Conservation (phyloP, 2,329 filamentous ascomycete genomes). For the Paradendryphiella salina region DNA sequence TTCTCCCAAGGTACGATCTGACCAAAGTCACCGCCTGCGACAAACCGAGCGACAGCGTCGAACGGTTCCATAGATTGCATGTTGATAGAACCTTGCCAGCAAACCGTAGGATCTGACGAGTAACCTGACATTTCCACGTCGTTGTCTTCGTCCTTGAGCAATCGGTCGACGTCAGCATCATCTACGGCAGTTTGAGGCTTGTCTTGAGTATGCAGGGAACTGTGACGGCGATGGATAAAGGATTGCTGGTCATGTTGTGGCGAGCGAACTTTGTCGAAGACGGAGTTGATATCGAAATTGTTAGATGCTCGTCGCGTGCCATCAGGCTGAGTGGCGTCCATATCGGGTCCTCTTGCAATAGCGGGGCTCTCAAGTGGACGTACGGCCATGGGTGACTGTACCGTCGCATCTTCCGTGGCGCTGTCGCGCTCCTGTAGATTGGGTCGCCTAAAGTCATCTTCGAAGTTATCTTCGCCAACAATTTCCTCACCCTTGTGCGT, state of each 20-base stretch:
- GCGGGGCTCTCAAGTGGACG: constrained; percentile 29
- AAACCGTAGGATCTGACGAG: constrained; percentile 70
- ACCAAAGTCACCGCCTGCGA: constrained; percentile 80
- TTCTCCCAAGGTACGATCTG: constrained; percentile 70
- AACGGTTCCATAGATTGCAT: constrained; percentile 82
- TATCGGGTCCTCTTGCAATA: constrained; percentile 27
- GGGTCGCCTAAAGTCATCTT: constrained; percentile 36
- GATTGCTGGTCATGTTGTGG: constrained; percentile 60
- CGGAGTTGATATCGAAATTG: constrained; percentile 81
- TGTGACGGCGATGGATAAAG: constrained; percentile 56
- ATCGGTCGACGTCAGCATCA: constrained; percentile 86
- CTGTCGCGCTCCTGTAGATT: constrained; percentile 33
- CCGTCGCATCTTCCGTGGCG: constrained; percentile 27
- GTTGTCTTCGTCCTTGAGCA: constrained; percentile 80
- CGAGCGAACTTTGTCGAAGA: constrained; percentile 81
- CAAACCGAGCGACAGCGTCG: constrained; percentile 74
- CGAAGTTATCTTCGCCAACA: constrained; percentile 68
- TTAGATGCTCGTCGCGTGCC: constrained; percentile 57
- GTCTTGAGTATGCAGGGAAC: constrained; percentile 49
- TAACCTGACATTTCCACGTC: constrained; percentile 78
- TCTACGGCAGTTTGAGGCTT: constrained; percentile 62
- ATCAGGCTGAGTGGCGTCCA: constrained; percentile 45
- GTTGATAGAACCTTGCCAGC: constrained; percentile 48
- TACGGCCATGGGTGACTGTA: constrained; percentile 21
- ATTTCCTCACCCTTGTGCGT: constrained; percentile 96